Base-by-base conservation (phyloP, 1,284 basidiomycete species). In the Ceratobasidium papillatum region DNA sequence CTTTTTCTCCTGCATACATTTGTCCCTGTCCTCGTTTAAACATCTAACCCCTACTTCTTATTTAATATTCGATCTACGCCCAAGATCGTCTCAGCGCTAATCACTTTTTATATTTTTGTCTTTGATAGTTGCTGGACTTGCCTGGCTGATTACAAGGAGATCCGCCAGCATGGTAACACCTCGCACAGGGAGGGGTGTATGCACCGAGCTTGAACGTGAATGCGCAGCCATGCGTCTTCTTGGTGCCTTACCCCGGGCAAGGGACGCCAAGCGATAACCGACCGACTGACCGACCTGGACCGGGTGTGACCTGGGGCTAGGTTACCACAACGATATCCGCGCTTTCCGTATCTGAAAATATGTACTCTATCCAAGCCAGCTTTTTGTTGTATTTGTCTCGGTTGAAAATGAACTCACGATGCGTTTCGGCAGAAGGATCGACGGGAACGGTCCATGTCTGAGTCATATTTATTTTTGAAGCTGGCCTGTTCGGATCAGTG, bases 61-160 rank as follows among this genome's bases (percentile, higher is more conserved):
- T 41, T 14, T 41, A 5, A 41, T 14, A 14, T 41, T 14, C 38
- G 38, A 41, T 41, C 7, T 14, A 14, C 38, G 38, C 14, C 38
- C 7, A 41, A 7, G 38, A 41, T 41, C 38, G 51, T 19, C 66
- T 27, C 25, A 9, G 34, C 27, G 11, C 36, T n/a, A 45, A 58
- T 59, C 22, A 49, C 5, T 14, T 25, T 34, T 34, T 41, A 14
- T 3, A 4, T 30, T 19, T 34, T 3, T 36, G 19, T 34, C 27
- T 51, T 62, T 52, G 30, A 34, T 25, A 74, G 73, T 36, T 74
- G 73, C 32, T 74, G 73, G 73, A 32, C 56, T 14, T 74, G 73
- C 32, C n/a, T 74, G 11, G 73, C 63, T 1, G 36, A 52, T 22
- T 74, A 65, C 34, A 7, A 58, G 27, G 8, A 17, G 19, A 74